phyloP scores from a whole-genome alignment of 441 rosid species.

The Pelargonium fulgidum region DNA sequence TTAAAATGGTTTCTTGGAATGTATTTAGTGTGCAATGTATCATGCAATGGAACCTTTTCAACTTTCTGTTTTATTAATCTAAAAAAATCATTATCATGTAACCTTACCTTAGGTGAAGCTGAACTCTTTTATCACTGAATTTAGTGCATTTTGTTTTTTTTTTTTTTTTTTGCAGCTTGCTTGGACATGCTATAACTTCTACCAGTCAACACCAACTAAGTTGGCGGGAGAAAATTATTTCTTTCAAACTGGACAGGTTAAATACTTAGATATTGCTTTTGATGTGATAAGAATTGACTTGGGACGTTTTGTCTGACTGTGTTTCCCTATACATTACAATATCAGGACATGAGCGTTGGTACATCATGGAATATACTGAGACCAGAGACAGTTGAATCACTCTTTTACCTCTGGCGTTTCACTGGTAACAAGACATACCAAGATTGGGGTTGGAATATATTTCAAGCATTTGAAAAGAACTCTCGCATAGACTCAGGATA shows the following conservation, averaged over 20 bases:
- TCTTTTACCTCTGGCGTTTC: constrained; percentile 87
- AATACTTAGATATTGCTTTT: constrained; percentile 25
- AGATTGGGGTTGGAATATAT: constrained; percentile 99
- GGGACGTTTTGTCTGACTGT: not conserved
- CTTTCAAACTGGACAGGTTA: constrained; percentile 67
- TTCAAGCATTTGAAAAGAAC: constrained; percentile 86
- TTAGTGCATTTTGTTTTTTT: too few species aligned
- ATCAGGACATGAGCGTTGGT: constrained; percentile 89
- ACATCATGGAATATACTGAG: constrained; percentile 88
- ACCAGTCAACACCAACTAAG: constrained; percentile 85
- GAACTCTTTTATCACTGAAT: too few species aligned
- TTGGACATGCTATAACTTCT: constrained; percentile 94
- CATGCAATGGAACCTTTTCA: too few species aligned
- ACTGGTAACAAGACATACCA: constrained; percentile 93
- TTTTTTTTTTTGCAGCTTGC: constrained; percentile 65
- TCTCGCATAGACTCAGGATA: constrained; percentile 78
- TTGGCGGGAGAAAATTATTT: constrained; percentile 94
- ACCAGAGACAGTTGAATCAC: constrained; percentile 94
- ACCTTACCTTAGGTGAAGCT: too few species aligned
- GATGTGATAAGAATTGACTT: not conserved
- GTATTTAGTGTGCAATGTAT: too few species aligned
- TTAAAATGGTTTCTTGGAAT: too few species aligned
- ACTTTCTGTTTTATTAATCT: too few species aligned
- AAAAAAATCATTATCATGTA: too few species aligned
- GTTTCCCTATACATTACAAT: constrained; percentile 10